A percentile compares a stretch with the other conserved stretches of the same genome.
These are phyloP conservation scores for Geotrichum siamense DNA, from an alignment of 1,139 yeast species.

Conservation along the genomic window DNA sequence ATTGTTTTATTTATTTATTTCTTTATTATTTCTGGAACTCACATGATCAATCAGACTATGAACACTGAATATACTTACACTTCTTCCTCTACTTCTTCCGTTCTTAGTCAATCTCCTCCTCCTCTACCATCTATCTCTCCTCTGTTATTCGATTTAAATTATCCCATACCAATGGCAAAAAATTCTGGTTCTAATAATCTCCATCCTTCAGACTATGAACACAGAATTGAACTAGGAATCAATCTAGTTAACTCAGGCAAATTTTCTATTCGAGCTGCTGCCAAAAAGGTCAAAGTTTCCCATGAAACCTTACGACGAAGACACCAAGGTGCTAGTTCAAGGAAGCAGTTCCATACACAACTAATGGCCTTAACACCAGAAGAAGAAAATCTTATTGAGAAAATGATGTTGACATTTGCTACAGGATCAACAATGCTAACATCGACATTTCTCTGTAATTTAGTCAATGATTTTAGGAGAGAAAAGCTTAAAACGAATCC, in stretches of 20 bases:
- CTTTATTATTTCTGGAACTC: not conserved
- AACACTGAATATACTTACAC: too few species aligned
- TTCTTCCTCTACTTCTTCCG: too few species aligned
- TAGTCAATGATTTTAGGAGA: constrained; percentile 10
- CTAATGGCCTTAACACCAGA: constrained; percentile 14
- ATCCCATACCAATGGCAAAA: too few species aligned
- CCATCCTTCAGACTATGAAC: constrained; percentile 14
- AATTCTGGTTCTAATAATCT: too few species aligned
- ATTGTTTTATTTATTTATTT: too few species aligned
- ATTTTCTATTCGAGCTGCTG: constrained; percentile 14
- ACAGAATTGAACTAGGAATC: constrained; percentile 7
- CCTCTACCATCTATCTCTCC: not conserved
- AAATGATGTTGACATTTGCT: constrained; percentile 9
- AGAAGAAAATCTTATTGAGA: constrained; percentile 10
- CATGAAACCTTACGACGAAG: constrained; percentile 15
- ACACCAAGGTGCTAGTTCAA: constrained; percentile 11
- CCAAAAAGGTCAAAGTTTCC: constrained; percentile 11
- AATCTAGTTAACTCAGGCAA: constrained; percentile 7
- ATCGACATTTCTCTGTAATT: constrained; percentile 13
- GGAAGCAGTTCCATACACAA: constrained; percentile 14
- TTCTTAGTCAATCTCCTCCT: not conserved
- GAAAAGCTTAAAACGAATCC: not conserved
- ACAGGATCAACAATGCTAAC: constrained; percentile 11
- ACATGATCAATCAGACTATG: too few species aligned
- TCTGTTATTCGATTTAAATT: too few species aligned